Conservation (phyloP, 306 rosid species). For the Castanea crenata region DNA sequence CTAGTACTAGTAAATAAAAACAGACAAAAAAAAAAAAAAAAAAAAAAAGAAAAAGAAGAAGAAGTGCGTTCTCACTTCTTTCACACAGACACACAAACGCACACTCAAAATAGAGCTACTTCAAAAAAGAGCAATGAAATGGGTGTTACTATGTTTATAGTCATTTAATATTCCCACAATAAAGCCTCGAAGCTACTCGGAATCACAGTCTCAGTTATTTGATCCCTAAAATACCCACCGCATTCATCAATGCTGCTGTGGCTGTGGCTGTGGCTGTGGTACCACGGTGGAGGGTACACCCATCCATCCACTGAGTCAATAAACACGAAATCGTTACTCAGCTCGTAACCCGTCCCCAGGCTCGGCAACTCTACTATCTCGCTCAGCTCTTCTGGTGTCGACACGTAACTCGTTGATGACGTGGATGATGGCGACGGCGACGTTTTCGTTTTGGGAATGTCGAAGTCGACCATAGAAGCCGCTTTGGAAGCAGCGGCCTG, state of each 20-base stretch:
- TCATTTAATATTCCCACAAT: slow-evolving; percentile 47
- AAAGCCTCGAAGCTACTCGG: slow-evolving; percentile 37
- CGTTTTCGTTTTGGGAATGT: slow-evolving; percentile 3
- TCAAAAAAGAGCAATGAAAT: not conserved
- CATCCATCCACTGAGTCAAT: slow-evolving; percentile 49
- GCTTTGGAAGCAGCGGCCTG: slow-evolving; percentile 90
- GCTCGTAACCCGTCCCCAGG: slow-evolving; percentile 45
- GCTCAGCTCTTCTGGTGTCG: slow-evolving; percentile 63
- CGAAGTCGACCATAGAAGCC: slow-evolving; percentile 57
- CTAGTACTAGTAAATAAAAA: not conserved
- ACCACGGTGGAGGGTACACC: slow-evolving; percentile 45
- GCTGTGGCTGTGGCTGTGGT: slow-evolving; percentile 16
- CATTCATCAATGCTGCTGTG: slow-evolving; percentile 27
- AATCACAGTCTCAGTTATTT: slow-evolving; percentile 39
- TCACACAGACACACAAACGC: not conserved
- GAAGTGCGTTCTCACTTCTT: not conserved
- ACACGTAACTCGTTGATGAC: slow-evolving; percentile 11
- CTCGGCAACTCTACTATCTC: slow-evolving; percentile 76
- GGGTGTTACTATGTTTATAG: not conserved
- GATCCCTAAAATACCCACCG: slow-evolving; percentile 35
- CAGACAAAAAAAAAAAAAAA: not conserved
- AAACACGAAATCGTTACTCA: slow-evolving; percentile 45
- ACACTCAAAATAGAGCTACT: too few species aligned
- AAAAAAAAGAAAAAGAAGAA: not conserved
- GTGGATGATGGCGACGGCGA: slow-evolving; percentile 8